These are phyloP conservation scores for Pleodorina starrii DNA, from an alignment of 139 green algal species.

Conservation along the genomic window DNA sequence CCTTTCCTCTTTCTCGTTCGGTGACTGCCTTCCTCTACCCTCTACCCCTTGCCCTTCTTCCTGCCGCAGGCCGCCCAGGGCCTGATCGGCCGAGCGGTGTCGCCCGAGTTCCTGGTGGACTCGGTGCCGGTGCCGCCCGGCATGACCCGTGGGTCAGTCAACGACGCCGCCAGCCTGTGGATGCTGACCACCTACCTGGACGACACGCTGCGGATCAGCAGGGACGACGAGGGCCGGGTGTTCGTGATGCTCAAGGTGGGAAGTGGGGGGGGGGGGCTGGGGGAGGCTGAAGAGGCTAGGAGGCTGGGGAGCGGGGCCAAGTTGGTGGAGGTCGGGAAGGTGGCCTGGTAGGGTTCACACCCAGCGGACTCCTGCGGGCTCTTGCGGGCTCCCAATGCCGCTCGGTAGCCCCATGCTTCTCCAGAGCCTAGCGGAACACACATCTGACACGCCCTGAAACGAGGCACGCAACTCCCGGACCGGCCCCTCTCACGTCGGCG, in stretches of 20 bases:
- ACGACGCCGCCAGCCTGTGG: constrained; percentile 42
- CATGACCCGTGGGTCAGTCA: neutral
- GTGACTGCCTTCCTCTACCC: neutral
- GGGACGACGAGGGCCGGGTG: constrained; percentile 58
- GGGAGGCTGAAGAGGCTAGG: neutral
- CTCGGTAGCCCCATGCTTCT: too few species aligned
- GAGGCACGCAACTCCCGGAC: too few species aligned
- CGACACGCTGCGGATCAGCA: constrained; percentile 64
- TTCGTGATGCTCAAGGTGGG: constrained; percentile 70
- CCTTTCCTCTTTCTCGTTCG: too few species aligned
- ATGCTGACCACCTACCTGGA: constrained; percentile 78
- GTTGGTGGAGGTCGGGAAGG: too few species aligned
- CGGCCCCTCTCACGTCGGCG: too few species aligned
- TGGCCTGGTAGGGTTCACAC: too few species aligned
- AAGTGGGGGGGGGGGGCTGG: neutral
- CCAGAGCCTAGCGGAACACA: too few species aligned
- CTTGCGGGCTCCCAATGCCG: too few species aligned
- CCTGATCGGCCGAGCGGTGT: neutral
- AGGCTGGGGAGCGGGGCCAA: neutral
- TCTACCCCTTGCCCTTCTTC: neutral
- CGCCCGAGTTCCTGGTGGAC: constrained; percentile 12
- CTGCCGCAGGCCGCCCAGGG: constrained; percentile 23
- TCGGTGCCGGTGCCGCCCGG: constrained; percentile 22
- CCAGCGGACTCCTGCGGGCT: too few species aligned
- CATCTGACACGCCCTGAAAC: too few species aligned